Evolutionary conservation across 1,139 yeast genomes (phyloP).

Genomic region (Blastobotrys raffinosifermentans): DNA sequence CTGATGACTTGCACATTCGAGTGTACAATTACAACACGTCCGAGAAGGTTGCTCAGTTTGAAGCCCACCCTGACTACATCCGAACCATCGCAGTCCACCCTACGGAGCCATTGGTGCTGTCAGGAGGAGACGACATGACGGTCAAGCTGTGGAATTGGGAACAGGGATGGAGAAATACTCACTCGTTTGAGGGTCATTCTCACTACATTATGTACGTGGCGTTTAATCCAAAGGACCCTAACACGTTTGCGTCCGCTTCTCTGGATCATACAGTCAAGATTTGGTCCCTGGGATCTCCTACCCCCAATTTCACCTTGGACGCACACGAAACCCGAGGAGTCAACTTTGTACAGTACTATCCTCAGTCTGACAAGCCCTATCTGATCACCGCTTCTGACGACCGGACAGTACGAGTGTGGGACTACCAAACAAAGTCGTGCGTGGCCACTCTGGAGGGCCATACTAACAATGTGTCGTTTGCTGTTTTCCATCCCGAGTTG

Average conservation of each 20-base stretch:
- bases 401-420: conserved; percentile 88
- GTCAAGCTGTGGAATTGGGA: conserved; percentile 98
- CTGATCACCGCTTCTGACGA: conserved; percentile 92
- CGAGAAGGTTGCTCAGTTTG: conserved; percentile 89
- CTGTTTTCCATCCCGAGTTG: conserved; percentile 92
- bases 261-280: conserved; percentile 93
- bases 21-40: conserved; percentile 94
- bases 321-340: conserved; percentile 95
- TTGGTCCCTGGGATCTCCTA: conserved; percentile 89
- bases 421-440: conserved; percentile 92
- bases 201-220: conserved; percentile 94
- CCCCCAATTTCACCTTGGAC: conserved; percentile 83
- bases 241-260: conserved; percentile 95
- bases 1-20: conserved; percentile 91
- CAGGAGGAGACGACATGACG: conserved; percentile 89
- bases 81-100: conserved; percentile 94
- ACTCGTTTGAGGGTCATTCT: conserved; percentile 90
- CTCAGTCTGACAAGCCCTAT: conserved; percentile 95
- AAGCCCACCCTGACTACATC: conserved; percentile 96
- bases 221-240: conserved; percentile 95
- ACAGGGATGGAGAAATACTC: conserved; percentile 81
- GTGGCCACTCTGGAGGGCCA: conserved; percentile 95
- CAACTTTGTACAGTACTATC: conserved; percentile 93
- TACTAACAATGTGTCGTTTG: conserved; percentile 89
- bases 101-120: conserved; percentile 77